Conservation (phyloP, 495 filamentous ascomycete species). For the Trichoderma reesei region DNA sequence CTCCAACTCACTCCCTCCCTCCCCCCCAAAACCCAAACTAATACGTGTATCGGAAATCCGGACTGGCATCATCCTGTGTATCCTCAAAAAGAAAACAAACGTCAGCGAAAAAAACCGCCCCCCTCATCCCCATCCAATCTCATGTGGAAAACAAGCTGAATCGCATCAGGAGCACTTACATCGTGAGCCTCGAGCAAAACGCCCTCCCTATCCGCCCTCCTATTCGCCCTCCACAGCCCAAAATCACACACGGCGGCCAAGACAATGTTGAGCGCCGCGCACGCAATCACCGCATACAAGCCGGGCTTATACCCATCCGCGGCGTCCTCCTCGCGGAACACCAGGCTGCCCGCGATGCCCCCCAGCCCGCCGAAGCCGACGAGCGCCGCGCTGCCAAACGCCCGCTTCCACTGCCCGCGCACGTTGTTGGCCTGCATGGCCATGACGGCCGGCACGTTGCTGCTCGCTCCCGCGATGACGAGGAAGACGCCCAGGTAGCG, state of each 20-base stretch:
- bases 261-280: constrained; percentile 25
- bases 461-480: constrained; percentile 47
- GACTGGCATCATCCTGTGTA: constrained; percentile 29
- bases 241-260: constrained; percentile 25
- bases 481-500: constrained; percentile 60
- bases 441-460: constrained; percentile 49
- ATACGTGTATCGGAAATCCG: constrained; percentile 39
- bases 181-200: constrained; percentile 32
- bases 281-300: constrained; percentile 36
- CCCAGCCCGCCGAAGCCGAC: constrained; percentile 51
- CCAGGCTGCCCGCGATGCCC: constrained; percentile 48
- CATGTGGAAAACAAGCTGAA: too few relatives aligned
- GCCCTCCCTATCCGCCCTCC: constrained; percentile 34
- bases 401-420: constrained; percentile 58
- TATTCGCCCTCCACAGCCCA: constrained; percentile 26
- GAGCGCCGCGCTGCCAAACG: constrained; percentile 49
- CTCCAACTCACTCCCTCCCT: too few relatives aligned
- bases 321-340: constrained; percentile 41
- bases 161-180: constrained; percentile 19
- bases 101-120: constrained; percentile 12
- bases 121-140: too few relatives aligned
- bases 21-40: constrained; percentile 19
- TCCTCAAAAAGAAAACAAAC: not conserved
- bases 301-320: constrained; percentile 30
- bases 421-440: constrained; percentile 62